Evolutionary conservation across 768 basidiomycete species (phyloP), one percentile per base, ranked within the genome.

Genomic region (Pleurotus djamor): DNA sequence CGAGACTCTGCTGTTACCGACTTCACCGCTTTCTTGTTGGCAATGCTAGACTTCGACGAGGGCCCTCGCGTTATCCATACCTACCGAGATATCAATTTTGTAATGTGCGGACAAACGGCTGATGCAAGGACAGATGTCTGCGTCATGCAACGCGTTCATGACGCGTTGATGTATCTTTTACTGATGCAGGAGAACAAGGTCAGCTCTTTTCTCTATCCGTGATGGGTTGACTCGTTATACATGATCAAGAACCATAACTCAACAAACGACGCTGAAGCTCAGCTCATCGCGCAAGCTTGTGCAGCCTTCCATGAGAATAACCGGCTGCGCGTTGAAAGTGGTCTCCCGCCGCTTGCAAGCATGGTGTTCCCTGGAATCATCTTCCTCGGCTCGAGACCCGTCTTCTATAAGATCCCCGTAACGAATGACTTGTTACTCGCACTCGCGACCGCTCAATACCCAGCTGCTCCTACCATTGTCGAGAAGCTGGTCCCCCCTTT

Each of bases 51-150:
- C 2, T 71, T 69, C 55, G 51, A 36, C 16, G 32, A 47, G 28
- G 38, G 51, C 8, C 37, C 32, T 16, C 60, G 64, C 21, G 54
- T 61, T 9, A 47, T 60, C 4, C 56, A 64, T 34, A 69, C 67
- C 4, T 57, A 68, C 7, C 65, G 64, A 35, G 62, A 68, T 34
- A 57, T 76, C 2, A 64, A 57, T 0, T 61, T 76, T 7, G 33
- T 66, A 12, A 67, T 72, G 10, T 73, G 72, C 44, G 68, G 72
- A 5, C 65, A 71, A 61, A 35, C 5, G 32, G 65, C 34, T 38
- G 51, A 65, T 41, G 66, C 68, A 16, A 66, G 66, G 52, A 59
- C 71, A 1, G 71, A 72, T 63, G 68, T 76, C 52, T 76, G 71
- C 59, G 60, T 78, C 38, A 44, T 70, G 12, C 67, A 72, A 59